Evolutionary conservation across 495 filamentous ascomycete species (phyloP), one percentile per base, ranked within the genome.

Genomic region (Neurospora discreta): DNA sequence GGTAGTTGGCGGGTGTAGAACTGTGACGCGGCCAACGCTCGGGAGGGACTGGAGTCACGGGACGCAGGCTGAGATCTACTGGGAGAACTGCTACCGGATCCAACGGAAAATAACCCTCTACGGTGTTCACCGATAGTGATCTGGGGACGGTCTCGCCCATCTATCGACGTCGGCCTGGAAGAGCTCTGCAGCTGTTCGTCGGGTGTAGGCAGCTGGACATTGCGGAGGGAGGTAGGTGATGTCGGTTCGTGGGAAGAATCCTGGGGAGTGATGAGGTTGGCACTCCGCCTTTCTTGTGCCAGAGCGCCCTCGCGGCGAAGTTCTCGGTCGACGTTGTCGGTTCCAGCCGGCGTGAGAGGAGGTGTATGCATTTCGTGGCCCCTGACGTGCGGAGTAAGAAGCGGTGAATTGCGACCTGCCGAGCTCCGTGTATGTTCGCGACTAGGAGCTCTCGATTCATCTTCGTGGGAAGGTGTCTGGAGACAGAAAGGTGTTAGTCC

Each of bases 291-390:
- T 69, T 82, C 78, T 69, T 81, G 72, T 65, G 69, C 71, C 30
- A 73, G 73, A 60, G 74, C 71, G 39, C 76, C 73, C n/a, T 79
- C 78, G 30, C 73, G 77, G 70, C 73, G 77, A 9, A 65, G 68
- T 26, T 77, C 76, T 20, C 76, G 74, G 39, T 83, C 81, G 58
- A 78, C 79, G 7, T 74, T 74, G 15, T 78, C 81, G 52, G 92
- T 93, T 16, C 88, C 92, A 40, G 93, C 90, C 39, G 95, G 95
- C 5, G 95, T 97, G 16, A 98, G 87, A 30, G 93, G 94, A 73
- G 95, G 95, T 16, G 94, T 95, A 74, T 95, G 90, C 84, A 94
- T 89, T 67, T 89, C 85, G 68, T 90, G 85, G 33, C 83, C 80
- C 70, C 76, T 82, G 36, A 78, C 78, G 71, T 78, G 81, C n/a